Base-by-base conservation (phyloP, 768 basidiomycete genomes). In the Suillus brevipes region DNA sequence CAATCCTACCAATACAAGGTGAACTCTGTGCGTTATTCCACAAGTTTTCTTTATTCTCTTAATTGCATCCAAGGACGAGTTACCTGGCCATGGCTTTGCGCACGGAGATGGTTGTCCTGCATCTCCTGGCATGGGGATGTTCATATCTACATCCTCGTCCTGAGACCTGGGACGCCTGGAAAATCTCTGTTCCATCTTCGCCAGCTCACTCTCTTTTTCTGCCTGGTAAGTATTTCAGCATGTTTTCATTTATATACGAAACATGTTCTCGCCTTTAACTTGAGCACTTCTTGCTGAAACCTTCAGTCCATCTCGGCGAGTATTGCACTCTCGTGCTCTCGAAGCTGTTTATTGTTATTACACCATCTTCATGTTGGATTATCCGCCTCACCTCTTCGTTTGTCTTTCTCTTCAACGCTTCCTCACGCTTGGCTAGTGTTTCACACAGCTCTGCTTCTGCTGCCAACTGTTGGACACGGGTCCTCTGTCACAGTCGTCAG, bases 31-130 rank as follows among this genome's bases (percentile, higher is more conserved):
- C 42, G 34, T 47, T 34, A 65, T 53, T 23, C 64, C 58, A 2
- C 28, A 8, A 20, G 49, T 53, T 65, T 37, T 65, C 47, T 42
- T 61, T 12, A 65, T 60, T 34, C 38, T 40, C 60, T 65, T 65
- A 36, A 65, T 65, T 23, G 52, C 64, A 45, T 61, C 45, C 6
- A 61, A 40, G 47, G 10, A 23, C 2, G 2, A 25, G 23, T 4
- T 49, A 49, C 23, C 23, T 23, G n/a, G 5, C 2, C 3, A 4
- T 23, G n/a, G 47, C 6, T 45, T 45, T 45, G 43, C 1, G 1
- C 1, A 45, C 1, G 43, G 43, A n/a, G 43, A 45, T 25, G 47
- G 47, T 25, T 49, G 23, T 50, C 23, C 49, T 1, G 3, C 23
- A 25, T 50, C 49, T 50, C 49, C 14, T 3, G 2, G 23, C 23